These are phyloP conservation scores for Penicillium brevicompactum DNA, from an alignment of 2,329 filamentous ascomycete genomes.

Conservation along the genomic window DNA sequence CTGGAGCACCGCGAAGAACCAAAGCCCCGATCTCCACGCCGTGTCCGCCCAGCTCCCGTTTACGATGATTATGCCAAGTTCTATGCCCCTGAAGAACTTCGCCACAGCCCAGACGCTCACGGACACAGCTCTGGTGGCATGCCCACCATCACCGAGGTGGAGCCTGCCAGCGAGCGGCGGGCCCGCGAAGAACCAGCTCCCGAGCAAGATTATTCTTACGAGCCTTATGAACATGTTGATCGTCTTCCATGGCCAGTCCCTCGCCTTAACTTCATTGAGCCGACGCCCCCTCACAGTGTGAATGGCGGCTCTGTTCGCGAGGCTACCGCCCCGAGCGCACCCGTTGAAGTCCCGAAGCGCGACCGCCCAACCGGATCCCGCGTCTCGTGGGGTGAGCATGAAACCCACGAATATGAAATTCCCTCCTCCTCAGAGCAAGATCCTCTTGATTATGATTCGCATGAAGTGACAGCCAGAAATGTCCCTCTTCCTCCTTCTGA, in stretches of 20 bases:
- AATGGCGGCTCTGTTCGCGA: conserved; percentile 42
- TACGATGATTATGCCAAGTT: conserved; percentile 48
- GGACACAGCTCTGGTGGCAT: conserved; percentile 19
- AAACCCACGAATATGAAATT: conserved; percentile 65
- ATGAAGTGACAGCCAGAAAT: not conserved
- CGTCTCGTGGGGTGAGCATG: conserved; percentile 67
- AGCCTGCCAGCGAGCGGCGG: conserved; percentile 31
- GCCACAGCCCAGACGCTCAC: conserved; percentile 42
- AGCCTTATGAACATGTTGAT: conserved; percentile 21
- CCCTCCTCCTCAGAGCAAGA: conserved; percentile 52
- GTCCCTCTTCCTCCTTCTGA: conserved; percentile 12
- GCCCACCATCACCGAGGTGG: conserved; percentile 34
- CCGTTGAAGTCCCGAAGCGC: conserved; percentile 39
- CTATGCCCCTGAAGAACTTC: conserved; percentile 45
- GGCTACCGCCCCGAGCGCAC: conserved; percentile 29
- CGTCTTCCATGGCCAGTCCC: conserved; percentile 52
- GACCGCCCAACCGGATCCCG: conserved; percentile 52
- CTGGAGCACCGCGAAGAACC: conserved; percentile 15
- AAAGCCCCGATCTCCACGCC: conserved; percentile 33
- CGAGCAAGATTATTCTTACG: conserved; percentile 6
- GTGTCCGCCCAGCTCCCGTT: conserved; percentile 34
- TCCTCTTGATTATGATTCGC: conserved; percentile 26
- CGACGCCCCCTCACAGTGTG: conserved; percentile 58
- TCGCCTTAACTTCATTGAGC: conserved; percentile 58
- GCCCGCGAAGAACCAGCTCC: conserved; percentile 8